Base-by-base conservation (phyloP, 2,329 filamentous ascomycete species). In the Stachybotrys chartarum region DNA sequence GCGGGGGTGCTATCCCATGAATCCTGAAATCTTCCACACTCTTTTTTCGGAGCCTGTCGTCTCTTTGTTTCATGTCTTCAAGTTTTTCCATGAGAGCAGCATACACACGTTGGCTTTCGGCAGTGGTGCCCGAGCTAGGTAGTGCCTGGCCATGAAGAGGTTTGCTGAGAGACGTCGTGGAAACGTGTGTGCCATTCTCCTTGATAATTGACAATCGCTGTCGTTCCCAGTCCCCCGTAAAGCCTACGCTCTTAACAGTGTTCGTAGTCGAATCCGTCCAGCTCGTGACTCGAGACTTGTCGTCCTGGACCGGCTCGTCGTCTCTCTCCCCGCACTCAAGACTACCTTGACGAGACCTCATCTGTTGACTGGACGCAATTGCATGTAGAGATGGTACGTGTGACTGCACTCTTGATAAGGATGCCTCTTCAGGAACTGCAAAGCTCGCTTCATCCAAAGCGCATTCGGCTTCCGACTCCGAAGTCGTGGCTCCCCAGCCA, bases 201-300 rank as follows among this genome's bases (percentile, higher is more conserved):
- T 81, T 81, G 63, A 88, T 87, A 30, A 85, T 76, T 2, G 84
- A 85, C n/a, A 88, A 70, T 1, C 82, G 78, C 62, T 86, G 79
- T 17, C 73, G 67, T 57, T 82, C 74, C 74, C 78, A 70, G 57
- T 81, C 77, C 1, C 65, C 70, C 54, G 64, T 64, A 5, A 52
- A 56, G 17, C 56, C 70, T 49, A 77, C 56, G 66, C 70, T 82
- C 6, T 77, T 69, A 3, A 81, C 78, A 3, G 80, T 83, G 55
- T 78, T 78, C 1, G 77, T 75, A 1, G 80, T 82, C 0, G 86
- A 88, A 58, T 84, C 82, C 5, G 80, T 81, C 87, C 87, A 90
- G 66, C 87, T 91, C 2, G 86, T 89, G 52, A 89, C 82, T 24
- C 86, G 74, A n/a, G 84, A 87, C 59, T 74, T 81, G 18, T 83